Conservation (phyloP, 331 rosid genomes). For the Cydonia oblonga region DNA sequence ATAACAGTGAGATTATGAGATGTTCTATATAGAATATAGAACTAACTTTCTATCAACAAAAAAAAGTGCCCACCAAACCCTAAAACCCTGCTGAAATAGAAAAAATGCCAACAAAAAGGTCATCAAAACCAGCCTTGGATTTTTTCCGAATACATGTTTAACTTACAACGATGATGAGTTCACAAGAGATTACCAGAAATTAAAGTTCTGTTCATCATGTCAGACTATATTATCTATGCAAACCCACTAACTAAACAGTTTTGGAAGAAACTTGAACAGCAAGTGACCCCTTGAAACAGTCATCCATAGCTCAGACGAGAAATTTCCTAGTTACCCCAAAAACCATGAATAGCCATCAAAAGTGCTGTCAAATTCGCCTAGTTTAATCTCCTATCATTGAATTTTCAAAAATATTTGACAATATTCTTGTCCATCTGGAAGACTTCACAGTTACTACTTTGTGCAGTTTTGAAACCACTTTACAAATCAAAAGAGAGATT, state of each 20-base stretch:
- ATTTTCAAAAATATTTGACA: background rate
- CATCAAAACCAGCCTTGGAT: too few species aligned
- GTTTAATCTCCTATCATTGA: background rate
- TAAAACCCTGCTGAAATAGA: background rate
- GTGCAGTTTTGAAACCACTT: background rate
- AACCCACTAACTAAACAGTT: background rate
- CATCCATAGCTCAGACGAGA: background rate
- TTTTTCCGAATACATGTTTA: background rate
- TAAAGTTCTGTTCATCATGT: background rate
- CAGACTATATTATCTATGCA: background rate
- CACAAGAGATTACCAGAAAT: background rate
- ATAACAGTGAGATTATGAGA: background rate
- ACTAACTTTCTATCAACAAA: background rate
- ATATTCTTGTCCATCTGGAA: background rate
- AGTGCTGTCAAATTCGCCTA: background rate
- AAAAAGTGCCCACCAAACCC: too few species aligned
- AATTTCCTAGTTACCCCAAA: background rate
- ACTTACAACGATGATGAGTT: background rate
- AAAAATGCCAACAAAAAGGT: background rate
- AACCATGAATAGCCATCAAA: background rate
- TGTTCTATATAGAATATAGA: background rate
- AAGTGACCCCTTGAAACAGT: slow-evolving; percentile 1
- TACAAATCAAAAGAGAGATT: slow-evolving; percentile 6
- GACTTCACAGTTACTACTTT: background rate
- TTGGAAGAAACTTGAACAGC: background rate